Conservation (phyloP, 2,329 filamentous ascomycete species). For the Mycosphaerella arachidis region DNA sequence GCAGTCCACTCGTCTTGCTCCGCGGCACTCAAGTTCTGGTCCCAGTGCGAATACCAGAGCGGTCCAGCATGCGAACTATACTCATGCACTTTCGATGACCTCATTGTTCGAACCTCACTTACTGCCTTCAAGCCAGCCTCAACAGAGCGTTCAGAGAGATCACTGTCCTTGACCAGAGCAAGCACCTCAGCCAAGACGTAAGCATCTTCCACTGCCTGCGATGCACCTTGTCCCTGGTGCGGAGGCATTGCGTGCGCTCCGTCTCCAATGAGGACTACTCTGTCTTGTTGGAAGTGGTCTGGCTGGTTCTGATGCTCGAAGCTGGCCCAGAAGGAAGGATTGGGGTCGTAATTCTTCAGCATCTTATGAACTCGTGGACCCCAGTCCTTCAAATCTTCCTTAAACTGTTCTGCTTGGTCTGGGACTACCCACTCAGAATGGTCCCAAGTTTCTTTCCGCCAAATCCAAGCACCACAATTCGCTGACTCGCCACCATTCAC, state of each 20-base stretch:
- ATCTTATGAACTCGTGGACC: conserved; percentile 38
- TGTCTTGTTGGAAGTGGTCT: conserved; percentile 36
- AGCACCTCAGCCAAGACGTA: conserved; percentile 35
- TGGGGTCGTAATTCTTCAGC: conserved; percentile 35
- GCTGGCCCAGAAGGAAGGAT: conserved; percentile 46
- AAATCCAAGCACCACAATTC: conserved; percentile 51
- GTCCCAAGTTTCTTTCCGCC: conserved; percentile 35
- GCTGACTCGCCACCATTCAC: conserved; percentile 54
- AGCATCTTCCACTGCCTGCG: conserved; percentile 55
- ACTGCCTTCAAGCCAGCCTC: conserved; percentile 21
- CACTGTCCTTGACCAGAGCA: not conserved
- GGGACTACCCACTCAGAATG: conserved; percentile 38
- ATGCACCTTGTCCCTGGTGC: conserved; percentile 58
- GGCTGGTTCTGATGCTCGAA: conserved; percentile 40
- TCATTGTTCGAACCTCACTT: conserved; percentile 17
- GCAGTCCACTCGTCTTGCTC: conserved; percentile 19
- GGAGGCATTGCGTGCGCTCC: conserved; percentile 63
- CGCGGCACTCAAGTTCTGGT: conserved; percentile 14
- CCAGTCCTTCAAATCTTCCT: conserved; percentile 41
- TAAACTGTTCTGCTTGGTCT: conserved; percentile 39
- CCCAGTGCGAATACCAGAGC: conserved; percentile 16
- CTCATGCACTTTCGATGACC: conserved; percentile 16
- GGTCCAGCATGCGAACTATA: conserved; percentile 17
- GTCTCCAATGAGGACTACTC: conserved; percentile 59
- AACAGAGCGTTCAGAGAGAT: not conserved